A percentile compares a stretch with the other conserved stretches of the same genome.
phyloP scores from a whole-genome alignment of 331 rosid genomes.

The Cydonia oblonga region DNA sequence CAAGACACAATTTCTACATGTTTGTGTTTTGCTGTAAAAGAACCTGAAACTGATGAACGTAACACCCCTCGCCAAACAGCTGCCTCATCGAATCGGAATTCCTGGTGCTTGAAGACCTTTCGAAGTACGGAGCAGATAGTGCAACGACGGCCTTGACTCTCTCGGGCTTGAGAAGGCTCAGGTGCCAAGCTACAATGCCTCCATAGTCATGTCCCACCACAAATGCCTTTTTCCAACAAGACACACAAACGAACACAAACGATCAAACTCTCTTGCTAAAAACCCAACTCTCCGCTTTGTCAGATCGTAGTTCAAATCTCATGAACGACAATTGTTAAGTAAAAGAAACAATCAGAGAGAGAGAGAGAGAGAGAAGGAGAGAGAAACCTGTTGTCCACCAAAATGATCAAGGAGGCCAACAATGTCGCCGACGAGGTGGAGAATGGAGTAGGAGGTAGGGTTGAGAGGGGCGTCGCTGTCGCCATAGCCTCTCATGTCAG shows the following conservation, averaged over 20 bases:
- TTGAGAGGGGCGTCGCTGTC: slow-evolving; percentile 56
- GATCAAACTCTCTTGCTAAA: neutral
- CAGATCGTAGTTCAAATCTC: neutral
- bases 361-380: neutral
- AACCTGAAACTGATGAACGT: slow-evolving; percentile 50
- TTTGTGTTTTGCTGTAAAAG: neutral
- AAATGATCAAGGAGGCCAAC: slow-evolving; percentile 56
- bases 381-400: slow-evolving; percentile 41
- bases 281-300: no score
- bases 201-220: slow-evolving; percentile 56
- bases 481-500: slow-evolving; percentile 75
- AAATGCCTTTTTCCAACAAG: slow-evolving; percentile 26
- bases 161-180: slow-evolving; percentile 49
- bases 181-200: slow-evolving; percentile 38
- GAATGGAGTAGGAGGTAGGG: slow-evolving; percentile 33
- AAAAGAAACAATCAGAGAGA: neutral
- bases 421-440: slow-evolving; percentile 50
- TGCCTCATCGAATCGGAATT: slow-evolving; percentile 22
- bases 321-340: neutral
- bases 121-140: slow-evolving; percentile 38
- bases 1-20: neutral
- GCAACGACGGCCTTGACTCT: slow-evolving; percentile 46
- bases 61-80: slow-evolving; percentile 23
- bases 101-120: slow-evolving; percentile 30
- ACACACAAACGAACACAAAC: no score